These are phyloP conservation scores for Rhodotorula sp. DNA, from an alignment of 1,284 basidiomycete genomes.

Conservation along the genomic window DNA sequence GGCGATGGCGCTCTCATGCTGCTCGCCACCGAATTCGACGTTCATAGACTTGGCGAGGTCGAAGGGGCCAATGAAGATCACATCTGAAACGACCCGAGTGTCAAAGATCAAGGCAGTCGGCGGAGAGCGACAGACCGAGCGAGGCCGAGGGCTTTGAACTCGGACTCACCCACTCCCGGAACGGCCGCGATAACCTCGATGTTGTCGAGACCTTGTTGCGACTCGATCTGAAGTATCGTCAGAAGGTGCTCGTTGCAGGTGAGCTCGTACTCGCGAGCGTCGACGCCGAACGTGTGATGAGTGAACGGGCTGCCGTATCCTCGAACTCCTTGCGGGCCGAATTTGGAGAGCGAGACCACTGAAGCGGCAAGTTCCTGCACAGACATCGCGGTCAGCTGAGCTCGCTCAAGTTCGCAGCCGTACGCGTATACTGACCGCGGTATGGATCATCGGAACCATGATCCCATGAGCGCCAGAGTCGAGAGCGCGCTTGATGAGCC, in stretches of 20 bases:
- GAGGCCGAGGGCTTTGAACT: no score
- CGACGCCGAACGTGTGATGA: constrained; percentile 45
- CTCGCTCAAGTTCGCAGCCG: not conserved
- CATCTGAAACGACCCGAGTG: constrained; percentile 24
- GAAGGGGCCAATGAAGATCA: constrained; percentile 47
- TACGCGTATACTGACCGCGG: constrained; percentile 31
- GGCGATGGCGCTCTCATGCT: constrained; percentile 46
- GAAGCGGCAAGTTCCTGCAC: constrained; percentile 35
- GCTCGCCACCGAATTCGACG: constrained; percentile 35
- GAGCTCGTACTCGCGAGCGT: constrained; percentile 43
- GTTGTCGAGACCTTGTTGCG: constrained; percentile 45
- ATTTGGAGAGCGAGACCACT: constrained; percentile 41
- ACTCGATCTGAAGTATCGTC: constrained; percentile 48
- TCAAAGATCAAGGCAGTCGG: no score
- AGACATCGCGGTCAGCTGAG: not conserved
- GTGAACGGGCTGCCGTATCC: constrained; percentile 47
- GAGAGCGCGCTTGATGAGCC: constrained; percentile 50
- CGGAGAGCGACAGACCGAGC: not conserved
- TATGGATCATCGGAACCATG: constrained; percentile 47
- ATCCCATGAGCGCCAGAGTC: constrained; percentile 49
- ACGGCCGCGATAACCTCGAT: constrained; percentile 48
- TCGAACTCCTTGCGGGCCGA: constrained; percentile 34
- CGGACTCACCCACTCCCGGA: constrained; percentile 43
- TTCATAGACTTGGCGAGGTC: constrained; percentile 46
- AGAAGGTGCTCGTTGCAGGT: constrained; percentile 46